Percentiles rank a stretch among this genome's conserved stretches.
phyloP scores from a whole-genome alignment of 2,329 filamentous ascomycete species.

The Metarhizium sp. region DNA sequence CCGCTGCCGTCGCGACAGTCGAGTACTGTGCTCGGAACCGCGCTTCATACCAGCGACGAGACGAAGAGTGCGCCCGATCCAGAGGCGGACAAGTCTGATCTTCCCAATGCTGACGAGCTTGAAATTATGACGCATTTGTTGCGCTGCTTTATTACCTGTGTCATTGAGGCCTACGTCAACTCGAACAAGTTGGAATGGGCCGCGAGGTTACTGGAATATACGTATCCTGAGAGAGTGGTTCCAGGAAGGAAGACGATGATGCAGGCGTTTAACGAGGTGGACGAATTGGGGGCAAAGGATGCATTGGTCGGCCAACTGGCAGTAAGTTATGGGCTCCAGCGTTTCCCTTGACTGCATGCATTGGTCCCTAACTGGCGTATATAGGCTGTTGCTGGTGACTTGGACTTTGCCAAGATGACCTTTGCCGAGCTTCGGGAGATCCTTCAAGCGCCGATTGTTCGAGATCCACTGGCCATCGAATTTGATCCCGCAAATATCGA shows the following conservation, averaged over 20 bases:
- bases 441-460: constrained; percentile 28
- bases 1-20: constrained; percentile 49
- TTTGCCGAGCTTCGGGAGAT: constrained; percentile 36
- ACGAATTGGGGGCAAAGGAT: constrained; percentile 51
- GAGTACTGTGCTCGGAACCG: constrained; percentile 45
- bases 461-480: constrained; percentile 35
- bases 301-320: constrained; percentile 64
- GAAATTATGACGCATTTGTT: constrained; percentile 55
- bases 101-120: constrained; percentile 42
- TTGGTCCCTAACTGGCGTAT: not conserved
- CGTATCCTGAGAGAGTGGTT: constrained; percentile 54
- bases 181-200: constrained; percentile 52
- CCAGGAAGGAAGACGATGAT: constrained; percentile 51
- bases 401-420: constrained; percentile 42
- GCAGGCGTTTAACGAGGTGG: constrained; percentile 55
- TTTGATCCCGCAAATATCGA: constrained; percentile 37
- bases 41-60: constrained; percentile 43
- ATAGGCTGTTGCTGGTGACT: constrained; percentile 53
- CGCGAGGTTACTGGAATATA: constrained; percentile 57
- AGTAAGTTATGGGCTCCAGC: constrained; percentile 32
- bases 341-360: not conserved
- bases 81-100: constrained; percentile 34
- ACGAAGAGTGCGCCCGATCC: constrained; percentile 52
- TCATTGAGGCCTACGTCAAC: constrained; percentile 65
- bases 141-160: constrained; percentile 68